Percentiles rank a stretch among this genome's conserved stretches.
These are phyloP conservation scores for Elymus sibiricus DNA, from an alignment of 176 grass and related monocot genomes.

Conservation along the genomic window DNA sequence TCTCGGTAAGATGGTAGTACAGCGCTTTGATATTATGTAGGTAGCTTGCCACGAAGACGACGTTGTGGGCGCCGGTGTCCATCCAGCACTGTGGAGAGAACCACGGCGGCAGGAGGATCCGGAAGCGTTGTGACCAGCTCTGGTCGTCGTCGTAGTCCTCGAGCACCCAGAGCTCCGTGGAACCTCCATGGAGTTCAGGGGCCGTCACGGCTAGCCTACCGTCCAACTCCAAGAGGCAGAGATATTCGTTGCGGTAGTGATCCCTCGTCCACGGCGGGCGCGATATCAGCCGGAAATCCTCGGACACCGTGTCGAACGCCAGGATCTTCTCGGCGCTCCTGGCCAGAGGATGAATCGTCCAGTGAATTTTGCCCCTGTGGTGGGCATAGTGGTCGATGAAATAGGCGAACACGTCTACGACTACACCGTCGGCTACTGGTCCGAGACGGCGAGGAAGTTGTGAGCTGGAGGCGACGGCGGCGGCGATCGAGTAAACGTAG, in stretches of 20 bases:
- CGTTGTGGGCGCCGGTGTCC: neutral
- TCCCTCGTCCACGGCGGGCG: neutral
- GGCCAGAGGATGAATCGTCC: neutral
- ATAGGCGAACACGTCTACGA: fast-evolving
- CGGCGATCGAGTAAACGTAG: neutral
- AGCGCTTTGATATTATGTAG: neutral
- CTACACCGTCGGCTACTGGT: neutral
- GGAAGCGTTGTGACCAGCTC: neutral
- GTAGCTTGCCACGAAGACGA: neutral
- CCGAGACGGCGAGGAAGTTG: neutral
- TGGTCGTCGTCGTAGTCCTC: neutral
- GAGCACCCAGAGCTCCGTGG: conserved; percentile 8
- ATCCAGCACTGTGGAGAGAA: neutral
- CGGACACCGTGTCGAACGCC: neutral
- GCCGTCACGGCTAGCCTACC: conserved; percentile 3
- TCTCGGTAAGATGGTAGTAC: neutral
- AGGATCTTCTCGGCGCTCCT: neutral
- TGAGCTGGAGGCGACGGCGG: neutral
- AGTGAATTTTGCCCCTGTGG: neutral
- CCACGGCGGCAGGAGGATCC: neutral
- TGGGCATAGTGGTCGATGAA: neutral
- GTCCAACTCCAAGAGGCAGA: conserved; percentile 14
- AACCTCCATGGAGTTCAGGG: neutral
- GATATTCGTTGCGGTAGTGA: neutral
- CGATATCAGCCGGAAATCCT: neutral